phyloP scores from a whole-genome alignment of 306 rosid species.

The Sicyos baderoa region DNA sequence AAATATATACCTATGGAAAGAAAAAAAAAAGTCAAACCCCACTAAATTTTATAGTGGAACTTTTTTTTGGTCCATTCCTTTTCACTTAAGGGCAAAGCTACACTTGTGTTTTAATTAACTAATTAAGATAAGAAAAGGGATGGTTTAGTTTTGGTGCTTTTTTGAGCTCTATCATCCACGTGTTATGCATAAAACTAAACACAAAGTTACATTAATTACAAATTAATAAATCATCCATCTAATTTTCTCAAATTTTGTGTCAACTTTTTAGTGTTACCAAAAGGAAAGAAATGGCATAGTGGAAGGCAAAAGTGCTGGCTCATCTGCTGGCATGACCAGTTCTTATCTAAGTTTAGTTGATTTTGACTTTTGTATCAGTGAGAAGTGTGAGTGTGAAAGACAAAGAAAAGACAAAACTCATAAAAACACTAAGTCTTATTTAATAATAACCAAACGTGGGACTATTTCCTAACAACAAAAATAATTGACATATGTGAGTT shows the following conservation, averaged over 20 bases:
- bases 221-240: neutral
- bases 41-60: conserved; percentile 6
- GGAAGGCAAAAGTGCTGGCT: conserved; percentile 24
- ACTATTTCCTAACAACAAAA: neutral
- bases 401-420: neutral
- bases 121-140: too few relatives aligned
- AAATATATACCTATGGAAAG: too few relatives aligned
- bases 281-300: neutral
- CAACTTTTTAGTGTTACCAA: neutral
- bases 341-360: conserved; percentile 21
- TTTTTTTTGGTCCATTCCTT: too few relatives aligned
- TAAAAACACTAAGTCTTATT: neutral
- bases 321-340: conserved; percentile 21
- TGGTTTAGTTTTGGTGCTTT: conserved; percentile 5
- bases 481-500: neutral
- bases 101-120: too few relatives aligned
- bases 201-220: neutral
- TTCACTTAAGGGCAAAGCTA: too few relatives aligned
- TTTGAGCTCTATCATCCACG: conserved; percentile 29
- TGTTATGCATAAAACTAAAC: conserved; percentile 24
- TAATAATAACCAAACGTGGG: neutral
- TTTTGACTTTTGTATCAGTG: conserved; percentile 29
- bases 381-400: neutral
- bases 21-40: conserved; percentile 18
- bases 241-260: neutral